Evolutionary conservation across 2,329 filamentous ascomycete species (phyloP), one percentile per base, ranked within the genome.

Genomic region (Phaeosphaeriaceae sp.): DNA sequence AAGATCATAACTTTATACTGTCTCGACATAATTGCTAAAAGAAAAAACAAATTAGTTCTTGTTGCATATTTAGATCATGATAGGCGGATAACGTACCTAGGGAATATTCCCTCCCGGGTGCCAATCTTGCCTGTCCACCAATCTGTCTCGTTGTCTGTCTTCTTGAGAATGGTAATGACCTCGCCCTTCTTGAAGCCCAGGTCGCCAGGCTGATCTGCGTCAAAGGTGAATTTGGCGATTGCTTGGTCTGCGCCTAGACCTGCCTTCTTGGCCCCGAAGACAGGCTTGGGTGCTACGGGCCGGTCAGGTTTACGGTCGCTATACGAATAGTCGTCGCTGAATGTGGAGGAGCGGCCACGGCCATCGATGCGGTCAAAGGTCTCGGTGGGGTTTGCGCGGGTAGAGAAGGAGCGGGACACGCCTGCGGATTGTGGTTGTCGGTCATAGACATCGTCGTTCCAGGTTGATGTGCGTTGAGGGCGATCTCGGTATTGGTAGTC

Each of bases 71-170:
- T n/a, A n/a, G n/a, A n/a, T n/a, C n/a, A n/a, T n/a, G n/a, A n/a
- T n/a, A n/a, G n/a, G n/a, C n/a, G n/a, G 4, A 11, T 17, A 15
- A 66, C 77, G 57, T 76, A 84, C 83, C 90, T 94, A 0, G 94
- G 94, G 76, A 99, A 99, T 59, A 97, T 96, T 30, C 94, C 94
- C 46, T 92, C 89, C 61, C 86, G 83, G 58, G 86, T 83, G 23
- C 92, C 92, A 66, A 97, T 87, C 75, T 88, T 87, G 20, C 94
- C 94, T 15, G 93, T 97, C 94, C 93, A 97, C 93, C 93, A 97
- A 73, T 97, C 93, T 48, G 92, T 92, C 50, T 90, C 89, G 63
- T 89, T 97, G 4, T 97, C 90, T 4, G 93, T 97, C 74, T 89
- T 89, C 79, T 99, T 97, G 48, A 96, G 73, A 49, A 99, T 92